A percentile compares a stretch with the other conserved stretches of the same genome.
These are phyloP conservation scores for Pythium aristosporum DNA, from an alignment of 352 stramenopile species.

Conservation along the genomic window DNA sequence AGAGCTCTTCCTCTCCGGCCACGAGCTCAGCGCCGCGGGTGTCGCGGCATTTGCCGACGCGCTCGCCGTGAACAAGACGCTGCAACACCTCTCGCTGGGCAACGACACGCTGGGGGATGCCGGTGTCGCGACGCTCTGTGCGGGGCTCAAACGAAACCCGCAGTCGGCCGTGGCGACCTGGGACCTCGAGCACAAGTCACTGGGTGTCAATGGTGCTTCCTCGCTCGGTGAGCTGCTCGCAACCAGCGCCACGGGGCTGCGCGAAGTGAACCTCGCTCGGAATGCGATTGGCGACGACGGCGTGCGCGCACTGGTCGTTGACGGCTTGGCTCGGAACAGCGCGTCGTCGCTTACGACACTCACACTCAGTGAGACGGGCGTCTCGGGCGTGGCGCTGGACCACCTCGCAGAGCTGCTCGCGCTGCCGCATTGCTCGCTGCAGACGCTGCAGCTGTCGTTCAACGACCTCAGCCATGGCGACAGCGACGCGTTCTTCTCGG, in stretches of 20 bases:
- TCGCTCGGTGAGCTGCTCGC: conserved; percentile 56
- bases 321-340: conserved; percentile 40
- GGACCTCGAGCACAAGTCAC: conserved; percentile 75
- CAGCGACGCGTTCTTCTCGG: conserved; percentile 50
- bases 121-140: conserved; percentile 43
- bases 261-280: conserved; percentile 55
- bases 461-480: conserved; percentile 40
- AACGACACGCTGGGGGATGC: conserved; percentile 56
- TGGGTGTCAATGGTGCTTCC: conserved; percentile 40
- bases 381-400: conserved; percentile 50
- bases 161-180: conserved; percentile 52
- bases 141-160: conserved; percentile 51
- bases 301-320: conserved; percentile 32
- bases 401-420: conserved; percentile 44
- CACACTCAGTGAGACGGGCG: conserved; percentile 41
- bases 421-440: conserved; percentile 45
- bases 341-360: conserved; percentile 37
- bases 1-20: conserved; percentile 77
- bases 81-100: conserved; percentile 68
- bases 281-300: conserved; percentile 56
- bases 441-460: conserved; percentile 69
- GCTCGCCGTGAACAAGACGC: conserved; percentile 61
- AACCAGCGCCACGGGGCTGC: conserved; percentile 38
- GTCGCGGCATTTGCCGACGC: conserved; percentile 63
- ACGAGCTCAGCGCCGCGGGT: conserved; percentile 43